Evolutionary conservation across 108 stramenopile species (phyloP).

Genomic region (Discostella stelligeroides): DNA sequence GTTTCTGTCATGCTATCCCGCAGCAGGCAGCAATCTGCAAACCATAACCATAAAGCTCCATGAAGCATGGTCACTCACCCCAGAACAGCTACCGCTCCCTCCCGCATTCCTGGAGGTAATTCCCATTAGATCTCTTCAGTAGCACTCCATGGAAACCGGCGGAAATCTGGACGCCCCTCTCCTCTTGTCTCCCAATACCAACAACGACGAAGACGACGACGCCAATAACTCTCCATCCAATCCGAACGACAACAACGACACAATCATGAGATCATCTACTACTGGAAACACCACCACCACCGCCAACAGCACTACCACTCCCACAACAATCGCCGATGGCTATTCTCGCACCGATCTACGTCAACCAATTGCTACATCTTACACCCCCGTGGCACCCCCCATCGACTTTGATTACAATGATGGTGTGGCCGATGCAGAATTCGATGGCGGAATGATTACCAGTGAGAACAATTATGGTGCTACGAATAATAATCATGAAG

Average conservation of each 20-base stretch:
- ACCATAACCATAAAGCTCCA: no score
- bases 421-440: constrained; percentile 21
- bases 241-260: no score
- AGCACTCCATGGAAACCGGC: neutral
- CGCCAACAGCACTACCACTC: constrained; percentile 17
- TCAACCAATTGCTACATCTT: constrained; percentile 43
- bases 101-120: neutral
- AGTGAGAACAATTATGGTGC: constrained; percentile 20
- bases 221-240: no score
- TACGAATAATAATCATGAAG: neutral
- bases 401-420: constrained; percentile 51
- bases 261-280: neutral
- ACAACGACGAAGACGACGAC: neutral
- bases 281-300: constrained; percentile 14
- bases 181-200: neutral
- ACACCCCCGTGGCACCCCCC: constrained; percentile 46
- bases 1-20: no score
- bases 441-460: neutral
- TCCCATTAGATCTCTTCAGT: no score
- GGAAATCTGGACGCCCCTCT: neutral
- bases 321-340: constrained; percentile 46
- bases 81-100: no score
- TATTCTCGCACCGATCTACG: constrained; percentile 53
- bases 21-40: no score
- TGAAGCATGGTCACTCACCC: no score